phyloP scores from a whole-genome alignment of 352 stramenopile species.

The Halophytophthora polymorphica region DNA sequence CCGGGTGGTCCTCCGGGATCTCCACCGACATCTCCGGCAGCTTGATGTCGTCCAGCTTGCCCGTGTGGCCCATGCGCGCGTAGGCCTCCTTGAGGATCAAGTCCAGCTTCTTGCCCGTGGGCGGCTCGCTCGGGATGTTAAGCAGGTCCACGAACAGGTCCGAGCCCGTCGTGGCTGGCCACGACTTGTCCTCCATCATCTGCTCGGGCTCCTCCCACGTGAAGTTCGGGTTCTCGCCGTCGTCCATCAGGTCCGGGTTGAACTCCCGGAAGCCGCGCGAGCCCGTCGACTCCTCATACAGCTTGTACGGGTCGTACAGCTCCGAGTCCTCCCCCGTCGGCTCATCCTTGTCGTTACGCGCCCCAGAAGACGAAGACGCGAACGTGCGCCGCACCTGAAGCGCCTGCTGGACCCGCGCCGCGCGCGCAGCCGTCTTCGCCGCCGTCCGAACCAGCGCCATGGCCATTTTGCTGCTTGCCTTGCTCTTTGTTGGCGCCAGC shows the following conservation, averaged over 20 bases:
- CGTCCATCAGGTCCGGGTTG: slow-evolving; percentile 61
- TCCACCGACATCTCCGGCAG: slow-evolving; percentile 72
- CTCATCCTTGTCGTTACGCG: slow-evolving; percentile 20
- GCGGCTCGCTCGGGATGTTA: slow-evolving; percentile 62
- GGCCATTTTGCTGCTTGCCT: slow-evolving; percentile 26
- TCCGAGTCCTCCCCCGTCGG: slow-evolving; percentile 24
- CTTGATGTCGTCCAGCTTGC: slow-evolving; percentile 59
- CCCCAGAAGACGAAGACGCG: slow-evolving; percentile 22
- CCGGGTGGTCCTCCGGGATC: slow-evolving; percentile 61
- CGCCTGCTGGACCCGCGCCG: slow-evolving; percentile 4
- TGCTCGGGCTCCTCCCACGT: slow-evolving; percentile 74
- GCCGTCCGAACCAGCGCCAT: slow-evolving; percentile 44
- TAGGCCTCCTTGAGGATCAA: slow-evolving; percentile 72
- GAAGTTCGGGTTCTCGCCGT: slow-evolving; percentile 47
- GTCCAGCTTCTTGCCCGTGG: slow-evolving; percentile 59
- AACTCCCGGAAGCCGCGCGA: slow-evolving; percentile 76
- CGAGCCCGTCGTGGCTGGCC: slow-evolving; percentile 70
- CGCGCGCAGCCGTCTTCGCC: slow-evolving; percentile 25
- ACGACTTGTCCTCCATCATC: slow-evolving; percentile 89
- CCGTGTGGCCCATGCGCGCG: slow-evolving; percentile 70
- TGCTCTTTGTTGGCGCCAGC: neutral
- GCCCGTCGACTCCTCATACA: slow-evolving; percentile 74
- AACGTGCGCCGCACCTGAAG: neutral
- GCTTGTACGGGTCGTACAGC: slow-evolving; percentile 81
- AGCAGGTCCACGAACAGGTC: slow-evolving; percentile 81